phyloP scores from a whole-genome alignment of 805 yeast genomes.

The Wickerhamiella shivajii region DNA sequence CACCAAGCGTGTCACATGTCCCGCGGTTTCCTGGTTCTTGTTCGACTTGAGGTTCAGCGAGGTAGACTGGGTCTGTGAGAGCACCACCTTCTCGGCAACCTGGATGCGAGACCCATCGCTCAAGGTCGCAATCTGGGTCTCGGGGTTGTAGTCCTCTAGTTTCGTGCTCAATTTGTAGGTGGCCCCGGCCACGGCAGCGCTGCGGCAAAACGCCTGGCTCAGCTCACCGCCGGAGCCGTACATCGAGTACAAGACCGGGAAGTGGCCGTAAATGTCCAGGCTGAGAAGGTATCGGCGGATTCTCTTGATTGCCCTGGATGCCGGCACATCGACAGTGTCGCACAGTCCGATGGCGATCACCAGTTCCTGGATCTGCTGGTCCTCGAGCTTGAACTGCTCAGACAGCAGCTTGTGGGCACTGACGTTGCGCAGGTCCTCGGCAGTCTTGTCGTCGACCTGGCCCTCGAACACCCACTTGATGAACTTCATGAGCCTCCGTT shows the following conservation, averaged over 20 bases:
- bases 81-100: constrained; percentile 65
- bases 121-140: constrained; percentile 42
- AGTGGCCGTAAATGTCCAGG: constrained; percentile 83
- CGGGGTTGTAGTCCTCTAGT: constrained; percentile 50
- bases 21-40: constrained; percentile 17
- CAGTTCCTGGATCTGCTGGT: constrained; percentile 67
- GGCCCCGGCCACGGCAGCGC: constrained; percentile 97
- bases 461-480: constrained; percentile 72
- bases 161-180: constrained; percentile 71
- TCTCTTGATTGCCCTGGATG: constrained; percentile 63
- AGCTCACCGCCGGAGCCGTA: constrained; percentile 95
- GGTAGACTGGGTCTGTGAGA: constrained; percentile 38
- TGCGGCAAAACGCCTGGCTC: constrained; percentile 91
- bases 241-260: constrained; percentile 83
- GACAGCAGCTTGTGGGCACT: constrained; percentile 47
- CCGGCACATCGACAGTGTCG: constrained; percentile 40
- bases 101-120: constrained; percentile 58
- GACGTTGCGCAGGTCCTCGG: constrained; percentile 40
- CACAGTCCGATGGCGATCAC: constrained; percentile 78
- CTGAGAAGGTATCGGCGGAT: constrained; percentile 73
- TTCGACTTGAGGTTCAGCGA: constrained; percentile 5
- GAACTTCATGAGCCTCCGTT: constrained; percentile 79
- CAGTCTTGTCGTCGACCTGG: constrained; percentile 41
- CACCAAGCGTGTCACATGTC: constrained; percentile 54
- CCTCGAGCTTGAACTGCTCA: constrained; percentile 53